These are phyloP conservation scores for Pichia occidentalis DNA, from an alignment of 805 yeast genomes.

Conservation along the genomic window DNA sequence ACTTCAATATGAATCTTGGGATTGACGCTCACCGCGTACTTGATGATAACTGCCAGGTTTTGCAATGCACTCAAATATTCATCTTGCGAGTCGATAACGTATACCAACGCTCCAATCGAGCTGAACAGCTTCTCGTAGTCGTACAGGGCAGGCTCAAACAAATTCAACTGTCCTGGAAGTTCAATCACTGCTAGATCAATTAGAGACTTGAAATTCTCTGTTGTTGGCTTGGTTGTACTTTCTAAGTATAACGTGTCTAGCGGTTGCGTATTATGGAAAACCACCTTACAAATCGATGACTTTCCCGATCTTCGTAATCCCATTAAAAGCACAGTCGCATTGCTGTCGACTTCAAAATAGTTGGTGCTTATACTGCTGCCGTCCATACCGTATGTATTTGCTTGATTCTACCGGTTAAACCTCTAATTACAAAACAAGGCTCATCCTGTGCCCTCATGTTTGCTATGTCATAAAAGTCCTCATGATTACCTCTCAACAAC, in stretches of 20 bases:
- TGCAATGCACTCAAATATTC: constrained; percentile 90
- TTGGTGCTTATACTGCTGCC: constrained; percentile 8
- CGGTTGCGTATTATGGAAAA: constrained; percentile 95
- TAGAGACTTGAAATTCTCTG: constrained; percentile 75
- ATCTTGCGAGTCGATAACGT: constrained; percentile 93
- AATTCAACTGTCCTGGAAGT: constrained; percentile 87
- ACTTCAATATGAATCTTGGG: constrained; percentile 87
- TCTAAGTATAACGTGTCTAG: constrained; percentile 86
- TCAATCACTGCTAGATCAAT: constrained; percentile 89
- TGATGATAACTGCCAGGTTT: constrained; percentile 80
- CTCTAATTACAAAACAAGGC: no score
- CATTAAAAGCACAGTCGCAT: constrained; percentile 82
- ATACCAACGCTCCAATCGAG: constrained; percentile 83
- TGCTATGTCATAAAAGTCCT: no score
- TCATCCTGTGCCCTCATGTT: no score
- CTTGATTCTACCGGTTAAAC: no score
- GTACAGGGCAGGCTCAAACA: constrained; percentile 71
- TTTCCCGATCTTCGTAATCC: constrained; percentile 89
- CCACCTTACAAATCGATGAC: constrained; percentile 91
- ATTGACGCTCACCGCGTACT: constrained; percentile 77
- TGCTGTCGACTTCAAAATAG: constrained; percentile 41
- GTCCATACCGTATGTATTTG: neutral
- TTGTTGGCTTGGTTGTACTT: constrained; percentile 81
- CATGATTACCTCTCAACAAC: no score
- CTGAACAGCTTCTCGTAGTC: constrained; percentile 73